Conservation (phyloP, 208 protist genomes). For the Naegleria lovaniensis region DNA sequence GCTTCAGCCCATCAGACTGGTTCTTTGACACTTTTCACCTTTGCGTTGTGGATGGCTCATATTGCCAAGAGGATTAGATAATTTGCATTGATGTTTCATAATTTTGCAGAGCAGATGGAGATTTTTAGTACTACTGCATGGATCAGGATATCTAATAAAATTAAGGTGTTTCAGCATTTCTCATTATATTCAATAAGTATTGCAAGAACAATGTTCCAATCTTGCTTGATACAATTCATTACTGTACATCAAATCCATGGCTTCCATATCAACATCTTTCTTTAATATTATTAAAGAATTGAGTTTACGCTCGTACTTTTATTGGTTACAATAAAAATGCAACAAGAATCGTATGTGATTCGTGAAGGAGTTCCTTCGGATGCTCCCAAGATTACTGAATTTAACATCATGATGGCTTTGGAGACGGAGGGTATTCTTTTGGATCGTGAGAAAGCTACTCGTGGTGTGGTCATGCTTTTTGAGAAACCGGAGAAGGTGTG, state of each 20-base stretch:
- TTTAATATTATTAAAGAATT: too few species aligned
- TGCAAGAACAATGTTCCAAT: too few species aligned
- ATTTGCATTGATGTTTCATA: not conserved
- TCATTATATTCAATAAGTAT: too few species aligned
- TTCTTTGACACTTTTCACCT: conserved; percentile 8
- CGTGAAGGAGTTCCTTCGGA: not conserved
- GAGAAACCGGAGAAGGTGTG: not conserved
- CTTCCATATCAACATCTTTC: too few species aligned
- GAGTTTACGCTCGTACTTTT: too few species aligned
- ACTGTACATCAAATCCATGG: too few species aligned
- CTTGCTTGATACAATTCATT: too few species aligned
- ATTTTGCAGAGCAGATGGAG: too few species aligned
- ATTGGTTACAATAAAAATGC: too few species aligned
- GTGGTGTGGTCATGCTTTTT: not conserved
- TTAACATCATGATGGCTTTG: not conserved
- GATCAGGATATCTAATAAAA: too few species aligned
- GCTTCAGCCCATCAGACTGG: conserved; percentile 2
- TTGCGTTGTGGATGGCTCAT: not conserved
- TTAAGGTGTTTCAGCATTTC: too few species aligned
- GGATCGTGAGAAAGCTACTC: not conserved
- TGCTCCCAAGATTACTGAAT: not conserved
- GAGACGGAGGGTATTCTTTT: not conserved
- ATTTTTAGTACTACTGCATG: too few species aligned
- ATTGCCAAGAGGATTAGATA: not conserved
- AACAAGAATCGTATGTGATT: not conserved